These are phyloP conservation scores for Cryptococcus hybrid DNA, from an alignment of 1,284 basidiomycete genomes.

Conservation along the genomic window DNA sequence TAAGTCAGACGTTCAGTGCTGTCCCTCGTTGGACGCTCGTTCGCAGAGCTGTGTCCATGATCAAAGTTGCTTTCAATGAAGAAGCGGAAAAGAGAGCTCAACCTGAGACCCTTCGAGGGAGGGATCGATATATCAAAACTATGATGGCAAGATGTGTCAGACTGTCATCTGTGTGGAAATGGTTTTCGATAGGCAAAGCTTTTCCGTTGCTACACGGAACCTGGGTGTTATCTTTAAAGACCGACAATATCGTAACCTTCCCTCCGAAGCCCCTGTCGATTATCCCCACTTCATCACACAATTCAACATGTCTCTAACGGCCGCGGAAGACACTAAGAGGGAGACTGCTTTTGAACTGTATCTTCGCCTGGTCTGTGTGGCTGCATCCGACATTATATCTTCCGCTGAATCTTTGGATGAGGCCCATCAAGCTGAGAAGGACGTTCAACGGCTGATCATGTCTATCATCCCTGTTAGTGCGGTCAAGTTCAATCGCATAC, in stretches of 20 bases:
- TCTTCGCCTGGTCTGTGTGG: conserved; percentile 55
- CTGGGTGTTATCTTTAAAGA: conserved; percentile 75
- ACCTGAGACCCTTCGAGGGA: conserved; percentile 56
- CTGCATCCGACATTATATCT: conserved; percentile 46
- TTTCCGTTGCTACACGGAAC: conserved; percentile 61
- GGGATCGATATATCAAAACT: conserved; percentile 73
- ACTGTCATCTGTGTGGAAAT: conserved; percentile 69
- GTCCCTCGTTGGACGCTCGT: conserved; percentile 68
- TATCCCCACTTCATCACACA: conserved; percentile 74
- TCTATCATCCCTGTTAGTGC: conserved; percentile 66
- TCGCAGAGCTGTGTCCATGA: conserved; percentile 58
- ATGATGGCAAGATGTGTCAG: conserved; percentile 72
- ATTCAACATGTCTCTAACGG: conserved; percentile 60
- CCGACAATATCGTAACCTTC: conserved; percentile 74
- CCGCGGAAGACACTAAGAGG: conserved; percentile 52
- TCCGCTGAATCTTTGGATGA: conserved; percentile 32
- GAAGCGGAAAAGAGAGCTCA: conserved; percentile 54
- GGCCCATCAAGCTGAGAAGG: conserved; percentile 53
- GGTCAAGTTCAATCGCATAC: conserved; percentile 61
- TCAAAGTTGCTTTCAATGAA: conserved; percentile 61
- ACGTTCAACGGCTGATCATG: conserved; percentile 72
- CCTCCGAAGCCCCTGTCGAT: conserved; percentile 64
- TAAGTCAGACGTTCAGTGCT: conserved; percentile 50
- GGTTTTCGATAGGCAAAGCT: conserved; percentile 66
- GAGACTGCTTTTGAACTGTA: conserved; percentile 80